Evolutionary conservation across 1,139 yeast species (phyloP).

Genomic region (Martiniozyma asiatica): DNA sequence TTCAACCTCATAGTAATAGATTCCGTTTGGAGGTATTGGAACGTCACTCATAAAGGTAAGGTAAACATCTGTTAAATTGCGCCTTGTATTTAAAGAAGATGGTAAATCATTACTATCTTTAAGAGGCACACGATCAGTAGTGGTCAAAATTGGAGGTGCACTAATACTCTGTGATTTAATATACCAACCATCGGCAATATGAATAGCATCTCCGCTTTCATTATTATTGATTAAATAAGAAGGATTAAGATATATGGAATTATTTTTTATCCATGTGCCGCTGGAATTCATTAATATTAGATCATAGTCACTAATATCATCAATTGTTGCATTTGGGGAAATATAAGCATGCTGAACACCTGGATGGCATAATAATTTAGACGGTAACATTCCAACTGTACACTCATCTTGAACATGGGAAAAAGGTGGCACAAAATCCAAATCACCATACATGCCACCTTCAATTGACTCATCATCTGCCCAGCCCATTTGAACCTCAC

Average conservation of each 20-base stretch:
- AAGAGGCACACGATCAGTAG: neutral
- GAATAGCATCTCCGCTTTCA: neutral
- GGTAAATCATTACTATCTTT: slow-evolving; percentile 14
- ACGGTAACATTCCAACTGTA: too few species aligned
- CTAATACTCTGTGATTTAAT: too few species aligned
- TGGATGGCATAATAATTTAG: slow-evolving; percentile 5
- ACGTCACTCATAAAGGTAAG: slow-evolving; percentile 3
- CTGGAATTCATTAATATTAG: neutral
- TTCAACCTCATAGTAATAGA: slow-evolving; percentile 47
- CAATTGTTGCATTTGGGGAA: neutral
- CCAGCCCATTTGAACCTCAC: slow-evolving; percentile 2
- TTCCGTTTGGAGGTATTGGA: slow-evolving; percentile 22
- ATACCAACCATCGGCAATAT: too few species aligned
- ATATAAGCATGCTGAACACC: slow-evolving; percentile 2
- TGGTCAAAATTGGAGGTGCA: too few species aligned
- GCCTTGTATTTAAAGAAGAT: slow-evolving; percentile 9
- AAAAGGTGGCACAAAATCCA: too few species aligned
- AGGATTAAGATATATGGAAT: neutral
- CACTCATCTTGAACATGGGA: too few species aligned
- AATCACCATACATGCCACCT: slow-evolving; percentile 1
- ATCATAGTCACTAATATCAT: neutral
- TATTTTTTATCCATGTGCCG: neutral
- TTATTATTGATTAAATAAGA: neutral
- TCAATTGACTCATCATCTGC: neutral
- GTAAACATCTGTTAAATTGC: neutral